These are phyloP conservation scores for Cutaneotrichosporon cavernicola DNA, from an alignment of 1,284 basidiomycete genomes.

Conservation along the genomic window DNA sequence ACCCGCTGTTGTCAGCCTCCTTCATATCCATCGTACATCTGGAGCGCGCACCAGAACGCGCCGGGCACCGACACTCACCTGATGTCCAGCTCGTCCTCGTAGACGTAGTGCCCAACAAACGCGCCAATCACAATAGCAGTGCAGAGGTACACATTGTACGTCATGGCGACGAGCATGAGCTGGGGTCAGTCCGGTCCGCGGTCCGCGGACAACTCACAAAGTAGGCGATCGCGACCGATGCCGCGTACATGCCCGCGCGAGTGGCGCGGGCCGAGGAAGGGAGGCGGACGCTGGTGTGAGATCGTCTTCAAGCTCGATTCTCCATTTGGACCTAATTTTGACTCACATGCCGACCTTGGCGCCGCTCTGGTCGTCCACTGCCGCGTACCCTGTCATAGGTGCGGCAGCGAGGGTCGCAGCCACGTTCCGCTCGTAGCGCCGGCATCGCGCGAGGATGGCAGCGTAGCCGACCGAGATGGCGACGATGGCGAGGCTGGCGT, in stretches of 20 bases:
- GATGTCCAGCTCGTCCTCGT: conserved; percentile 49
- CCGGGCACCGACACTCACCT: conserved; percentile 32
- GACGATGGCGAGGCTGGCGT: conserved; percentile 38
- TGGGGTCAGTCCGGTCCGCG: conserved; percentile 17
- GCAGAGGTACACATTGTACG: conserved; percentile 54
- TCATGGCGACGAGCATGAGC: conserved; percentile 56
- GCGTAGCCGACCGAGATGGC: conserved; percentile 47
- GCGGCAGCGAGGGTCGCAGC: conserved; percentile 34
- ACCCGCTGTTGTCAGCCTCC: conserved; percentile 7
- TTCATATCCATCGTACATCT: too few relatives aligned
- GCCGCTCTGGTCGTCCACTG: conserved; percentile 30
- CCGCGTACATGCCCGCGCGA: conserved; percentile 44
- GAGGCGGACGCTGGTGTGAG: conserved; percentile 31
- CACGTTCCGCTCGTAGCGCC: conserved; percentile 38
- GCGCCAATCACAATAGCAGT: conserved; percentile 51
- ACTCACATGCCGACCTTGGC: conserved; percentile 40
- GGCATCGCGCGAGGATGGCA: conserved; percentile 39
- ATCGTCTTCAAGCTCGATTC: not conserved
- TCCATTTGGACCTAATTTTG: too few relatives aligned
- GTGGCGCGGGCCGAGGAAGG: conserved; percentile 28
- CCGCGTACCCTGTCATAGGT: conserved; percentile 30
- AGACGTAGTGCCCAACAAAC: conserved; percentile 50
- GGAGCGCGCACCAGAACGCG: too few relatives aligned
- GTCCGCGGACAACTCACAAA: conserved; percentile 51
- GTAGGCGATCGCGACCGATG: conserved; percentile 48